Percentiles rank a stretch among this genome's conserved stretches.
phyloP scores from a whole-genome alignment of 2,329 filamentous ascomycete genomes.

The Thelonectria olida region DNA sequence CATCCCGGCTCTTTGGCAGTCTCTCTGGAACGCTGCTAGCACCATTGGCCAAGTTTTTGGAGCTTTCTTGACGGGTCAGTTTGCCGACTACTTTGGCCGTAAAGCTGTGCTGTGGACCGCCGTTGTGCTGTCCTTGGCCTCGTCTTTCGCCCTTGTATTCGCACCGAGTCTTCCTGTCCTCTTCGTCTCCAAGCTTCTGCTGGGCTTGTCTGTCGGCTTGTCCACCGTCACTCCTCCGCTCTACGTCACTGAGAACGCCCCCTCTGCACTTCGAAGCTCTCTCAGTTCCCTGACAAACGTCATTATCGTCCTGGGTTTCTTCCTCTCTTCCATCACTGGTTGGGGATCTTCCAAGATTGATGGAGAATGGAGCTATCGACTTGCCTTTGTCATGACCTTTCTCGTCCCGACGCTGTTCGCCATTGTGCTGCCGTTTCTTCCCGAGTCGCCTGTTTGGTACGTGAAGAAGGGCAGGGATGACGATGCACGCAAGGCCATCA shows the following conservation, averaged over 20 bases:
- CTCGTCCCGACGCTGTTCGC: conserved; percentile 38
- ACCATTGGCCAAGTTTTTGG: conserved; percentile 45
- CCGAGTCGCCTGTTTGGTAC: conserved; percentile 42
- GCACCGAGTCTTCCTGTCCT: conserved; percentile 38
- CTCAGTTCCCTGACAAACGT: conserved; percentile 42
- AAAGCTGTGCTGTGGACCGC: conserved; percentile 36
- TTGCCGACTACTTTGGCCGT: conserved; percentile 37
- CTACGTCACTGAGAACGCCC: conserved; percentile 42
- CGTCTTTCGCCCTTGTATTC: conserved; percentile 42
- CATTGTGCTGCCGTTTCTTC: conserved; percentile 36
- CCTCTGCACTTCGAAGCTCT: conserved; percentile 38
- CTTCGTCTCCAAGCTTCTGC: conserved; percentile 41
- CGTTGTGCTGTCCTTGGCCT: conserved; percentile 32
- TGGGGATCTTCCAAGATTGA: conserved; percentile 39
- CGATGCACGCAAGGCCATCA: conserved; percentile 39
- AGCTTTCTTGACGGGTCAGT: conserved; percentile 39
- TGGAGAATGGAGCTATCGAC: conserved; percentile 39
- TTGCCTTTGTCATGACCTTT: conserved; percentile 42
- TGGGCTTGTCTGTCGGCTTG: conserved; percentile 39
- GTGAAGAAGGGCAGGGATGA: conserved; percentile 41
- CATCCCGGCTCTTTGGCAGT: conserved; percentile 49
- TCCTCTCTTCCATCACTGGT: conserved; percentile 41
- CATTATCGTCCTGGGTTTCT: conserved; percentile 42
- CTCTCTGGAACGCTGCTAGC: conserved; percentile 48
- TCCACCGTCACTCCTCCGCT: conserved; percentile 41